Evolutionary conservation across 2,329 filamentous ascomycete genomes (phyloP), one percentile per base, ranked within the genome.

Genomic region (Verticillium isaacii): DNA sequence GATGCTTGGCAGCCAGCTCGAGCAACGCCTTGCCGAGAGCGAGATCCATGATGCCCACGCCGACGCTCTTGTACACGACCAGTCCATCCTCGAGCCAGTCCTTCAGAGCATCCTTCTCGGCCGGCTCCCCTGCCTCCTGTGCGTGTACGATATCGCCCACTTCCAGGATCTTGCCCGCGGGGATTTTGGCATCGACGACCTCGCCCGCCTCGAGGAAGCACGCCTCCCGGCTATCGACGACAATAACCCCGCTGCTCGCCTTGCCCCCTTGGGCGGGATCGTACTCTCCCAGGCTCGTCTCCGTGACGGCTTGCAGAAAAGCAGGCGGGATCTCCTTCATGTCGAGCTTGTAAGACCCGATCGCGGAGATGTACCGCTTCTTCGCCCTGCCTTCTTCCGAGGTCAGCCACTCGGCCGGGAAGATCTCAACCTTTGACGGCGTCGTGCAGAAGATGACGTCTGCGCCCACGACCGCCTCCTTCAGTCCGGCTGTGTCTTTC

Each of bases 361-460:
- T 85, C 0, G 89, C 89, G 1, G 90, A 82, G 59, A 94, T 85
- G 66, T 93, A 81, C 32, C 90, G 76, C 2, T 89, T 89, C 71
- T 91, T 91, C 66, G 83, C 85, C 34, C 89, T 77, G 0, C 87
- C 90, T 66, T 91, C 88, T 7, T 84, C 82, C 61, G 83, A 89
- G 0, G 91, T 96, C 58, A 97, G 80, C 64, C 91, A 87, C 12
- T 82, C 73, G 11, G 79, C 81, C 59, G 93, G 90, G 70, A 97
- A 98, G 1, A 97, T 78, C 1, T 91, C 90, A 37, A 84, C 79
- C 0, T 82, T 84, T 1, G 88, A 89, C 0, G 93, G 92, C 1
- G 93, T 97, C 66, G 92, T 96, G 77, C 92, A 94, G 77, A 96
- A 95, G 41, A 98, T 90, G 11, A 91, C 89, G 68, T 95, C 91